These are phyloP conservation scores for Dryas octopetala DNA, from an alignment of 306 rosid genomes.

Conservation along the genomic window DNA sequence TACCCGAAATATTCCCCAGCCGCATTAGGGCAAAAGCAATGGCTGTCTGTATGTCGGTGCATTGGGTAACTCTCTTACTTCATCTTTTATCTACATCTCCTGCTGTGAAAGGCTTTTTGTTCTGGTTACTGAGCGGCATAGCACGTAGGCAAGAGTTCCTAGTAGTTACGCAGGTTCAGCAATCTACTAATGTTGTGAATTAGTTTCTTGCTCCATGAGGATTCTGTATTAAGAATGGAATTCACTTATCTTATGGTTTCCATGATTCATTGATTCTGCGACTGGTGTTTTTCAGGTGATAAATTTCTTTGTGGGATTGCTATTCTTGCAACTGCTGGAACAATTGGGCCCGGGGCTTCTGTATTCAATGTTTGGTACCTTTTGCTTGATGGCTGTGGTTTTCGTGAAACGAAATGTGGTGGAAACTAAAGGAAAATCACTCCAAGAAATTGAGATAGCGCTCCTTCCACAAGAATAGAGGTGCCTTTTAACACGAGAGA, in stretches of 20 bases:
- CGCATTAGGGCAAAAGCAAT: constrained; percentile 93
- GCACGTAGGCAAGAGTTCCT: background rate
- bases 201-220: constrained; percentile 6
- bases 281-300: constrained; percentile 57
- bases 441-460: constrained; percentile 96
- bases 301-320: constrained; percentile 91
- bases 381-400: constrained; percentile 73
- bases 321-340: constrained; percentile 82
- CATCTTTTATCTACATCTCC: constrained; percentile 6
- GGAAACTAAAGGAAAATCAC: constrained; percentile 96
- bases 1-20: constrained; percentile 88
- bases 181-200: background rate
- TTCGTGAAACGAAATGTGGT: constrained; percentile 86
- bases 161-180: background rate
- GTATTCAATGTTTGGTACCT: constrained; percentile 71
- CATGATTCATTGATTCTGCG: constrained; percentile 10
- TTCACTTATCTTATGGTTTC: constrained; percentile 11
- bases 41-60: constrained; percentile 96
- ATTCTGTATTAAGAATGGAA: background rate
- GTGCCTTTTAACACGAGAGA: background rate
- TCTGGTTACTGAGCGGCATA: background rate
- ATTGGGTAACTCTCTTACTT: constrained; percentile 74
- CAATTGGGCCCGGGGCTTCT: constrained; percentile 72
- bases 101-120: background rate
- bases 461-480: constrained; percentile 82